Percentiles rank a stretch among this genome's conserved stretches.
Evolutionary conservation across 768 basidiomycete genomes (phyloP).

Genomic region (Grammothele lineata): DNA sequence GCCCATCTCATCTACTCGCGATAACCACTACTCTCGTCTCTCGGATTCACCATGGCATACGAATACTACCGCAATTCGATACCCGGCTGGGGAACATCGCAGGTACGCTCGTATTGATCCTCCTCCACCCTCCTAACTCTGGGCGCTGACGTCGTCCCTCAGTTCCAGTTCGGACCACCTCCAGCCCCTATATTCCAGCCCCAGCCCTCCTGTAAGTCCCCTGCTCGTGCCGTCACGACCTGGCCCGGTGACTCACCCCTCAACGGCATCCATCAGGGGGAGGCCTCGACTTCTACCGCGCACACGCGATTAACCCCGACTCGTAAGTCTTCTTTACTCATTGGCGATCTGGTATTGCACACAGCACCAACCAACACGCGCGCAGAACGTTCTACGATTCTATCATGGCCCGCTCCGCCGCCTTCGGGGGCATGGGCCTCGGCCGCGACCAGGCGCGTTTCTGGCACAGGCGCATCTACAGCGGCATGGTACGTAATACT

Average conservation of each 20-base stretch:
- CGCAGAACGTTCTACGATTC: conserved; percentile 33
- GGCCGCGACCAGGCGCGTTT: conserved; percentile 57
- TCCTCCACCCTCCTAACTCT: neutral
- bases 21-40: no score
- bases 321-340: conserved; percentile 37
- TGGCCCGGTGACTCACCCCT: neutral
- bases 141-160: neutral
- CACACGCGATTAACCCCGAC: conserved; percentile 52
- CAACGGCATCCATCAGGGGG: conserved; percentile 42
- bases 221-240: neutral
- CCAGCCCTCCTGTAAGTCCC: conserved; percentile 49
- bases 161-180: conserved; percentile 32
- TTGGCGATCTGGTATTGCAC: no score
- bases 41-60: conserved; percentile 18
- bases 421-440: conserved; percentile 33
- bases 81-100: conserved; percentile 49
- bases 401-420: conserved; percentile 27
- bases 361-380: no score
- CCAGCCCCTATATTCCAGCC: conserved; percentile 34
- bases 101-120: conserved; percentile 21
- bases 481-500: conserved; percentile 41
- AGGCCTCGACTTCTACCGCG: conserved; percentile 58
- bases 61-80: conserved; percentile 19
- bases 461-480: conserved; percentile 67
- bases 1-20: no score